Evolutionary conservation across 129 eudicot species (phyloP), one percentile per base, ranked within the genome.

Genomic region (Centrapalus pauciflorus): DNA sequence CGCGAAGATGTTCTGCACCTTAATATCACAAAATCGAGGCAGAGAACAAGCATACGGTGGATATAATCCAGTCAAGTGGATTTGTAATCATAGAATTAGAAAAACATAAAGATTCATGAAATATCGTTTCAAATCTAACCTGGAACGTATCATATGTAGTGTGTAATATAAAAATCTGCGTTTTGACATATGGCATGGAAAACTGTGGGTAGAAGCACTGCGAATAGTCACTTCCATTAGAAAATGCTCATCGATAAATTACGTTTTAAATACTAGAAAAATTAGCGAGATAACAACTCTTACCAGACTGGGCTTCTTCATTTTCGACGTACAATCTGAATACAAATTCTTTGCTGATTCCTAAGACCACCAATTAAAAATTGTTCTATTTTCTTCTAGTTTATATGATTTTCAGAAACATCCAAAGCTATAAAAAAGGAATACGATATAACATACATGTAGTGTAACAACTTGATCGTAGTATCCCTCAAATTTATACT

Each of bases 141-240:
- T 79, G 76, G 2, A 52, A 78, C 4, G 75, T 60, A 63, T 74
- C 84, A 9, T 79, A 79, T 0, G 79, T 43, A 10, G 84, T 55
- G 26, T 79, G 75, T 16, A 74, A 7, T 62, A 79, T 46, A 23
- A 79, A 79, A 34, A 74, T 0, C 13, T 74, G 84, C 1, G 84
- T 79, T 32, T 16, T 27, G 28, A 79, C 73, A n/a, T 67, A 71
- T 43, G 76, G 69, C 20, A 70, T 65, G 16, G 67, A 70, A 61
- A 23, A 68, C 26, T 79, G 84, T 21, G 70, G 84, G 59, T 74
- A 79, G 65, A 79, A 79, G 38, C 84, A 79, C 84, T 79, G 55
- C 54, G 54, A 51, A 4, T n/a, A n/a, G 16, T 41, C 57, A 63
- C 38, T 71, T 17, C 23, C 19, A 7, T 65, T 45, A 43, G 17